These are phyloP conservation scores for Podaxis mareebaensis DNA, from an alignment of 768 basidiomycete genomes.

Conservation along the genomic window DNA sequence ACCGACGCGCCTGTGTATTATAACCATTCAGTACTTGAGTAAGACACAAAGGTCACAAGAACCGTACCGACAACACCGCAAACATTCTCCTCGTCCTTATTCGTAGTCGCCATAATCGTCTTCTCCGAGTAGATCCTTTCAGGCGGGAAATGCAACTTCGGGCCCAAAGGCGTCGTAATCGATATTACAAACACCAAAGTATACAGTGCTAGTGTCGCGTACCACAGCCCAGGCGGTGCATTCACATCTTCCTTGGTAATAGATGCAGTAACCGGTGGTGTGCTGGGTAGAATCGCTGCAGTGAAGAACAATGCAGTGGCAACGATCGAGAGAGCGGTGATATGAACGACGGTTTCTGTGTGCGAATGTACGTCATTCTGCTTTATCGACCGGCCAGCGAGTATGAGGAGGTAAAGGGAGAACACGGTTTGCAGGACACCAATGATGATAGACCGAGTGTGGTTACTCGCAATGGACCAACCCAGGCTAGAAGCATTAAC, in stretches of 20 bases:
- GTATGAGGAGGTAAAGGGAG: constrained; percentile 57
- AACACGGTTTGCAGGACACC: constrained; percentile 50
- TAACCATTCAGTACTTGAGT: background rate
- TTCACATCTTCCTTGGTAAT: constrained; percentile 20
- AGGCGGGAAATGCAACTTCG: constrained; percentile 72
- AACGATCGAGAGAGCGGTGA: constrained; percentile 54
- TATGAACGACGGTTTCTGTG: constrained; percentile 57
- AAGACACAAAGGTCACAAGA: background rate
- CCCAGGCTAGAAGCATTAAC: constrained; percentile 58
- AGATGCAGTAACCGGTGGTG: constrained; percentile 30
- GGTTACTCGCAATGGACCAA: constrained; percentile 43
- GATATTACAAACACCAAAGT: constrained; percentile 37
- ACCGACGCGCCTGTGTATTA: constrained; percentile 48
- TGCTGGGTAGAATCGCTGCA: constrained; percentile 58
- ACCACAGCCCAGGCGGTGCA: constrained; percentile 45
- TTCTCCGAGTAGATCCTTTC: constrained; percentile 76
- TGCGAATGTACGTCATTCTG: constrained; percentile 41
- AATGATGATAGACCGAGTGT: constrained; percentile 33
- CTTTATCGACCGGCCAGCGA: constrained; percentile 54
- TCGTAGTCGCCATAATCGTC: constrained; percentile 57
- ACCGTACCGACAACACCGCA: constrained; percentile 56
- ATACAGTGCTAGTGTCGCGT: constrained; percentile 52
- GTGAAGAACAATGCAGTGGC: constrained; percentile 45
- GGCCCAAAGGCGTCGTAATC: constrained; percentile 70
- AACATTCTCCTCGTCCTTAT: constrained; percentile 72